Evolutionary conservation across 495 filamentous ascomycete genomes (phyloP), one percentile per base, ranked within the genome.

Genomic region (Aspergillus saccharolyticus): DNA sequence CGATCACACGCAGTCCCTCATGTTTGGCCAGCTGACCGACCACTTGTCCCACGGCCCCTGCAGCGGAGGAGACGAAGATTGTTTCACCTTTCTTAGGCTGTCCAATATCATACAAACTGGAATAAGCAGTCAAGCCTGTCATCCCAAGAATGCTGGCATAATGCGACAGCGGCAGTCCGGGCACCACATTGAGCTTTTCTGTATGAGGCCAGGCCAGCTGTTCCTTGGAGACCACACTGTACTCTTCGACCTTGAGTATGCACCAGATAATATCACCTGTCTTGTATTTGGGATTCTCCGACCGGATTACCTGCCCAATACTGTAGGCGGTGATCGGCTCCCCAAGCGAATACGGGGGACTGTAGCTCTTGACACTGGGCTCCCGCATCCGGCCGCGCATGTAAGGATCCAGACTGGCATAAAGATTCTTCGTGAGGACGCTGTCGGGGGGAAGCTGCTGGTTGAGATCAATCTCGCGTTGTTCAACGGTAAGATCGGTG

Each of bases 391-490:
- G 75, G 47, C 86, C 85, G 30, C 89, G 83, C 67, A 83, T 80
- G 74, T 90, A 90, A 2, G 89, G 89, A 70, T 93, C 89, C 69
- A 54, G 25, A 85, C 86, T 42, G 86, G 82, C 73, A 60, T 81
- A 85, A 66, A 84, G 77, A 64, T 84, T 83, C 64, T 84, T 81
- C 55, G 80, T 69, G 20, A 80, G 80, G 18, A 90, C 55, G 44
- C 87, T 46, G 44, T 46, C 21, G 7, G 44, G 44, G 1, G 44
- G 17, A 10, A 46, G 44, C n/a, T 19, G 44, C 17, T 19, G n/a
- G 44, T 19, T 3, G 44, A 46, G 44, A 18, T 19, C 18, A 12
- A 46, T 46, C 18, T 19, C 18, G 1, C 16, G n/a, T 15, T 19
- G 17, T 9, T 20, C 18, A 16, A 22, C 21, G 44, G 44, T 46